Conservation (phyloP, 768 basidiomycete genomes). For the Suillus lakei region DNA sequence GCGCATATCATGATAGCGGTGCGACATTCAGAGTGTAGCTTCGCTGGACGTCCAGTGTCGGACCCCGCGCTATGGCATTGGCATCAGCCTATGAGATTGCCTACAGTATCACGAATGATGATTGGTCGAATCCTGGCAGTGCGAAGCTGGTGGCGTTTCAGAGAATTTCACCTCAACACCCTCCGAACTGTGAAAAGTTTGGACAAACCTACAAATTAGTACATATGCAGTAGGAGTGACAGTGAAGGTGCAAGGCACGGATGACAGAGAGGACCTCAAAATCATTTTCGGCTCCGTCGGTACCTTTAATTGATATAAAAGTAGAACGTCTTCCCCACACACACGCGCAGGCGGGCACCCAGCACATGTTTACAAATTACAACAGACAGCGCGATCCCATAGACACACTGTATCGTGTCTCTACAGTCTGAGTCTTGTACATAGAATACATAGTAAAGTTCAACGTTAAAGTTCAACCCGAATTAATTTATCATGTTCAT, state of each 20-base stretch:
- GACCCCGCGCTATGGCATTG: background rate
- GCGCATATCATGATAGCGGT: background rate
- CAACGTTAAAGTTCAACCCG: background rate
- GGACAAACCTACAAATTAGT: background rate
- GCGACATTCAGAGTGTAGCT: background rate
- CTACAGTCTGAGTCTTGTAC: background rate
- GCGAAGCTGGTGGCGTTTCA: background rate
- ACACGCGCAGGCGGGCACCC: background rate
- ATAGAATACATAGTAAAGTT: background rate
- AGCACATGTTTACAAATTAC: background rate
- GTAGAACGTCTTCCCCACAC: background rate
- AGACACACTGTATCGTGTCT: background rate
- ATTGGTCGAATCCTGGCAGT: background rate
- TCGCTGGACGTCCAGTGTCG: background rate
- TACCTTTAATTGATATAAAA: background rate
- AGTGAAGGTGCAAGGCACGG: background rate
- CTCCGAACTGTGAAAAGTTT: background rate
- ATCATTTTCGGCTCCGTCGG: background rate
- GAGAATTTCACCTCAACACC: background rate
- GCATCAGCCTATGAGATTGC: background rate
- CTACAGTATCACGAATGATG: background rate
- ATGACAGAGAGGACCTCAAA: background rate
- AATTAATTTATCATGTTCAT: background rate
- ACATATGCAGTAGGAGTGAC: background rate
- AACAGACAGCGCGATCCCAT: background rate